phyloP scores from a whole-genome alignment of 192 early-diverging fungal species.

The Lobulomyces angularis region DNA sequence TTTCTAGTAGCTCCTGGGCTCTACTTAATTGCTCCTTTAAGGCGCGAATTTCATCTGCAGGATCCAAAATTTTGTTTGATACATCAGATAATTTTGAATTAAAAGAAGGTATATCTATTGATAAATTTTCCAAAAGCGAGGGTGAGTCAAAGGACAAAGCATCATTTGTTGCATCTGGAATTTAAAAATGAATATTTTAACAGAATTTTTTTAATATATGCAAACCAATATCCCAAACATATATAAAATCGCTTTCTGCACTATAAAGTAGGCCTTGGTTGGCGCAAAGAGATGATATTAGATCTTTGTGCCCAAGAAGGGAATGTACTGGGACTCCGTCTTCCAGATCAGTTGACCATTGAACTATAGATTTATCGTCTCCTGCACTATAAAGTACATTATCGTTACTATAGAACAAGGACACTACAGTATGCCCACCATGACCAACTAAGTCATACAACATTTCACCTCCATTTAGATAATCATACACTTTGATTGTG shows the following conservation, averaged over 20 bases:
- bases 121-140: too few relatives aligned
- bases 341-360: conserved; percentile 28
- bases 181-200: too few relatives aligned
- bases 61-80: too few relatives aligned
- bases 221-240: conserved; percentile 23
- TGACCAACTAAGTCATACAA: too few relatives aligned
- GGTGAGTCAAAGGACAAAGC: too few relatives aligned
- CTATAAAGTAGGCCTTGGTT: conserved; percentile 12
- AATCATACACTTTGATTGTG: too few relatives aligned
- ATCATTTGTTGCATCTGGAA: too few relatives aligned
- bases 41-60: not conserved
- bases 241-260: conserved; percentile 14
- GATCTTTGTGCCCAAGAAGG: conserved; percentile 9
- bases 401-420: conserved; percentile 14
- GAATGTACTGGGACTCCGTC: not conserved
- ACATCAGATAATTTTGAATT: too few relatives aligned
- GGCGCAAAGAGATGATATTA: not conserved
- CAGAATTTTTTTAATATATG: too few relatives aligned
- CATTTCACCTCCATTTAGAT: too few relatives aligned
- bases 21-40: conserved; percentile 23
- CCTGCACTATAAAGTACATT: conserved; percentile 19
- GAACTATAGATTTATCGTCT: conserved; percentile 20
- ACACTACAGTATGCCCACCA: conserved; percentile 7
- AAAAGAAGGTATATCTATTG: too few relatives aligned
- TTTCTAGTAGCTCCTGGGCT: conserved; percentile 21